Conservation (phyloP, 768 basidiomycete genomes). For the Mycena galopus region DNA sequence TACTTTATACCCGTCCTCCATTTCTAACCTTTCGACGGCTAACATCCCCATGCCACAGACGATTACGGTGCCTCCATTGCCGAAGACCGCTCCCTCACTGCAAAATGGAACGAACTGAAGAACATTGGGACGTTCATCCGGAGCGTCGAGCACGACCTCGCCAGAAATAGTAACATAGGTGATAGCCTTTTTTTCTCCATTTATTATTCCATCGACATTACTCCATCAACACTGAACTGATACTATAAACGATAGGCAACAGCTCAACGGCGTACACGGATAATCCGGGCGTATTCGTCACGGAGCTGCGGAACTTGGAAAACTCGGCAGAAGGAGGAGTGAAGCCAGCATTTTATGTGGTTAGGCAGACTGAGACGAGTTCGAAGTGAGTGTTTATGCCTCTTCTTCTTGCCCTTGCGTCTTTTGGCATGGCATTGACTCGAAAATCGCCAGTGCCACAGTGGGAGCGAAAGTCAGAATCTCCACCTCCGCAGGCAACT, state of each 20-base stretch:
- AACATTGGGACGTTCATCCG: conserved; percentile 29
- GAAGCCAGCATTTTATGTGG: conserved; percentile 25
- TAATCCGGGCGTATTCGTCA: conserved; percentile 23
- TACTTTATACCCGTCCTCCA: neutral
- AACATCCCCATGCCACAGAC: no score
- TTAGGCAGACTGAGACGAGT: conserved; percentile 23
- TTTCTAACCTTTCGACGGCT: neutral
- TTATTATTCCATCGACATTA: neutral
- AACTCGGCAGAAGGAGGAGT: neutral
- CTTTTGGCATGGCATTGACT: neutral
- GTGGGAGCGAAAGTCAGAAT: conserved; percentile 24
- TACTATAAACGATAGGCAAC: conserved; percentile 16
- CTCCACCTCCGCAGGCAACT: conserved; percentile 27
- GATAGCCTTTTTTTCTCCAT: neutral
- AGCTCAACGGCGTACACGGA: conserved; percentile 24
- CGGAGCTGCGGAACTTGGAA: conserved; percentile 25
- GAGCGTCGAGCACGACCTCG: conserved; percentile 25
- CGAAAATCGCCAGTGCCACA: conserved; percentile 7
- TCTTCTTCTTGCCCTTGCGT: neutral
- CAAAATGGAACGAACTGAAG: conserved; percentile 30
- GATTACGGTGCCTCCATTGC: conserved; percentile 29
- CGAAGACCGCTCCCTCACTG: conserved; percentile 27
- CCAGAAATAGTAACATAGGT: conserved; percentile 26
- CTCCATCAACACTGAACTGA: neutral
- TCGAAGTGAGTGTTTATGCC: conserved; percentile 17